Percentiles rank a stretch among this genome's conserved stretches.
phyloP scores from a whole-genome alignment of 2,329 filamentous ascomycete species.

The Stagonosporopsis tanaceti region DNA sequence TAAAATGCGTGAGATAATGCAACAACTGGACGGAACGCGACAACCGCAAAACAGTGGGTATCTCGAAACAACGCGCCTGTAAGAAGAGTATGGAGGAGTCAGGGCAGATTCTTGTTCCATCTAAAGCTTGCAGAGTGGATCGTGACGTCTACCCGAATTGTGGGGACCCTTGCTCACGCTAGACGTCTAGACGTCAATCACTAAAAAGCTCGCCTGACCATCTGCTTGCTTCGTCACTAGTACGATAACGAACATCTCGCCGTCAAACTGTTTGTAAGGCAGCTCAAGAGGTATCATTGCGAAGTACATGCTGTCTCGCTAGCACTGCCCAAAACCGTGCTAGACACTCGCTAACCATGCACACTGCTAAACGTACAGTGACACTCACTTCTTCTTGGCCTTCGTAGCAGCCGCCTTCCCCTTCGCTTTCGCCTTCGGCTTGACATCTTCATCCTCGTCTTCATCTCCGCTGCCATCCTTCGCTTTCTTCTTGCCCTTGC shows the following conservation, averaged over 20 bases:
- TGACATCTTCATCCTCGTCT: slow-evolving; percentile 56
- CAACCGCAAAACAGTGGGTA: slow-evolving; percentile 16
- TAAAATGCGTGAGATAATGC: not conserved
- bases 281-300: slow-evolving; percentile 5
- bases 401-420: slow-evolving; percentile 53
- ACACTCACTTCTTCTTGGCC: slow-evolving; percentile 31
- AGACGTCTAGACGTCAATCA: not conserved
- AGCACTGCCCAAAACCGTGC: not conserved
- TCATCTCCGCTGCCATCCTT: slow-evolving; percentile 47
- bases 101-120: slow-evolving; percentile 15
- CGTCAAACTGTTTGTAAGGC: not conserved
- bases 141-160: slow-evolving; percentile 18
- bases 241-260: not conserved
- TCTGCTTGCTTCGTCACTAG: not conserved
- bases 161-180: slow-evolving; percentile 8
- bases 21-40: not conserved
- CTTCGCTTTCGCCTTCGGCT: slow-evolving; percentile 58
- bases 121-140: slow-evolving; percentile 15
- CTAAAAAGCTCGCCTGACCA: slow-evolving; percentile 8
- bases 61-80: slow-evolving; percentile 12
- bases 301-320: slow-evolving; percentile 3
- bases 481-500: slow-evolving; percentile 48
- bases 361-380: not conserved
- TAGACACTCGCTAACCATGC: not conserved
- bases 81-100: slow-evolving; percentile 5